Base-by-base conservation (phyloP, 805 yeast genomes). In the Candida fluviatilis region DNA sequence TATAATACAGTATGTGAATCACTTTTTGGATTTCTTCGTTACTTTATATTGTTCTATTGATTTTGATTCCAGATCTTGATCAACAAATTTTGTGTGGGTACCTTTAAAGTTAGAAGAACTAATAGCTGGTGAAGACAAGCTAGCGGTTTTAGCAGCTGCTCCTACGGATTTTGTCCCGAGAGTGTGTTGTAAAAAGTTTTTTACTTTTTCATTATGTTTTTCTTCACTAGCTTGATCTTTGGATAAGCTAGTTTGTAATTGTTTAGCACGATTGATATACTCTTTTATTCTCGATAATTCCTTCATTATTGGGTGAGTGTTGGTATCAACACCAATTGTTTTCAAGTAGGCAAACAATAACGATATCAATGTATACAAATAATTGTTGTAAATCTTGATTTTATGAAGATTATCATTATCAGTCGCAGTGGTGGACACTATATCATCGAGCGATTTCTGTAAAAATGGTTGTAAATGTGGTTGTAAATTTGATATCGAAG, bases 241-340 rank as follows among this genome's bases (percentile, higher is more conserved):
- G 38, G 34, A 24, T 41, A 43, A 31, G 47, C 47, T 42, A 5
- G 42, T 43, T 15, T 63, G 65, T 4, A 69, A 55, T 3, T 53
- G 64, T 47, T 76, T 76, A 26, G 76, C 69, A 50, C 79, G 70
- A 27, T 71, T 71, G 79, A 84, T 82, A 47, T 82, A 83, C n/a
- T 68, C 52, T 54, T 82, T 84, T 29, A 85, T 81, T 43, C 89
- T 66, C 5, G 65, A 69, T 37, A 86, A 62, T 51, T 84, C 95
- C 21, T 62, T 62, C 80, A 81, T 78, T 15, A 88, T 74, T 2
- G 82, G 80, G 47, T 83, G 87, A 5, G 60, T 55, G 8, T 68
- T 69, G 1, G 82, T 73, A 40, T 80, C 76, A 12, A 69, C 57
- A 1, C 91, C 91, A 12, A 60, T 60, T 0, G 79, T 52, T 46